Evolutionary conservation across 441 rosid genomes (phyloP), one percentile per base, ranked within the genome.

Genomic region (Brassica hybrid): DNA sequence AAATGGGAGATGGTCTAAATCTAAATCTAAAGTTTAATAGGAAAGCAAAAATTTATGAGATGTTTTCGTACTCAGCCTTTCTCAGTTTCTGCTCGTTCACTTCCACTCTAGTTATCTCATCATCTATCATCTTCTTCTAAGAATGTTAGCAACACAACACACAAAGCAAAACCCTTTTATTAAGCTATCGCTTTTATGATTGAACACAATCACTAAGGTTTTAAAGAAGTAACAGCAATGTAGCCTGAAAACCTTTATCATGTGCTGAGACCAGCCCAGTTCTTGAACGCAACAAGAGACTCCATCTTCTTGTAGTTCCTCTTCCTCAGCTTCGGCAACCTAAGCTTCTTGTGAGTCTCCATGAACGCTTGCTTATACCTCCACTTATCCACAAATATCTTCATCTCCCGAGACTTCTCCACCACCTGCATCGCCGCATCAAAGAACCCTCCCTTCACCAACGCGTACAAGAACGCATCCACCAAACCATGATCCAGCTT

Each of bases 361-460:
- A 93, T 93, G 77, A 89, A 93, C 27, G 95, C 97, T 82, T 93
- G 99, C 82, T 92, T 94, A 85, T 57, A 57, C 81, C 90, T 94
- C 97, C 98, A 94, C 81, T 94, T 96, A 83, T 96, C 97, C 59
- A 91, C 91, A 83, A 96, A 94, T 72, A 94, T 85, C 83, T 88
- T 96, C 97, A 83, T 88, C 83, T 94, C 94, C 68, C 88, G 93
- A 76, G 97, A 90, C 81, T 86, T 94, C 71, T 93, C 94, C 62
- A 93, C 90, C 66, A 96, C 97, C 86, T 94, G 97, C 99, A 96
- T 94, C 69, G 85, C 98, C 0, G 92, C 96, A 75, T 96, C 99
- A 69, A 96, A 96, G 88, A 89, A 96, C 52, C 98, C 97, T 45
- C 97, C 99, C 84, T 90, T 96, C n/a, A 94, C 96, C 67, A 94